These are phyloP conservation scores for Huiozyma sinensis DNA, from an alignment of 805 yeast genomes.

Conservation along the genomic window DNA sequence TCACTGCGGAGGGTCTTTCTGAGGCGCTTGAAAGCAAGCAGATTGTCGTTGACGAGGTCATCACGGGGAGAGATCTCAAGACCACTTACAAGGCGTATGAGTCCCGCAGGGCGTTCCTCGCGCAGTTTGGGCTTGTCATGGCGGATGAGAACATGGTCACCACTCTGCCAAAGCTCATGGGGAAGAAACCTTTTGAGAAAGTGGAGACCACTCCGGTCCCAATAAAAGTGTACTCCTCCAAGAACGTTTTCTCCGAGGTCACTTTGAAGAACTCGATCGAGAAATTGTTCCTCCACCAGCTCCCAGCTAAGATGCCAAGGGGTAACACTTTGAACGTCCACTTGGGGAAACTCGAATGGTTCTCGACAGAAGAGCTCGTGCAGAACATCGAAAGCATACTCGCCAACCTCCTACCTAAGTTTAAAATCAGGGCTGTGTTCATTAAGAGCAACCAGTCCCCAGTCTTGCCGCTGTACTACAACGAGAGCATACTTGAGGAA, in stretches of 20 bases:
- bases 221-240: conserved; percentile 34
- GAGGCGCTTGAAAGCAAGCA: conserved; percentile 45
- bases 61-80: conserved; percentile 66
- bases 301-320: conserved; percentile 59
- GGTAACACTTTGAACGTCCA: conserved; percentile 58
- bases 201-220: conserved; percentile 59
- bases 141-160: conserved; percentile 78
- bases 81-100: conserved; percentile 84
- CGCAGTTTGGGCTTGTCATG: conserved; percentile 64
- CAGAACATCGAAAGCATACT: conserved; percentile 52
- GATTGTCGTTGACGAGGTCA: conserved; percentile 35
- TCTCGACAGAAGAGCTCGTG: conserved; percentile 40
- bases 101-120: conserved; percentile 63
- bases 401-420: conserved; percentile 32
- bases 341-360: conserved; percentile 45
- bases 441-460: conserved; percentile 68
- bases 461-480: conserved; percentile 69
- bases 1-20: conserved; percentile 43
- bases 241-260: conserved; percentile 31
- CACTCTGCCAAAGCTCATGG: conserved; percentile 71
- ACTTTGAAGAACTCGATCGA: conserved; percentile 50
- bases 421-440: conserved; percentile 45
- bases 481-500: conserved; percentile 38
- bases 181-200: conserved; percentile 72
- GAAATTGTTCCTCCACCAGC: conserved; percentile 42